Percentiles rank a stretch among this genome's conserved stretches.
Conservation (phyloP, 2,329 filamentous ascomycete species). For the Hypoxylon sp. region DNA sequence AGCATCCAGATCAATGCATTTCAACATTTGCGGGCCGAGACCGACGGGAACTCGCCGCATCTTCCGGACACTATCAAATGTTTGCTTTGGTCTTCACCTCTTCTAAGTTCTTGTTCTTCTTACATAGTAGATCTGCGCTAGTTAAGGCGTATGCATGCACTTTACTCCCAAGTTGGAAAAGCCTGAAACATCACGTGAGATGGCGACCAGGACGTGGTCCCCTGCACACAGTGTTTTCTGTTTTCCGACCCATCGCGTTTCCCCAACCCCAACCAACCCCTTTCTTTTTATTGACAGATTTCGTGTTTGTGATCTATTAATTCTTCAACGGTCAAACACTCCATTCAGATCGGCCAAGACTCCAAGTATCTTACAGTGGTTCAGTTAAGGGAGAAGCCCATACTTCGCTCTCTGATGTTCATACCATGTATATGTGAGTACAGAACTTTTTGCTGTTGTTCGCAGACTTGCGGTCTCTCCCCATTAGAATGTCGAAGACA, state of each 20-base stretch:
- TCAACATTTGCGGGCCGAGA: neutral
- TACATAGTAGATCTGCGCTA: no score
- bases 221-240: conserved; percentile 40
- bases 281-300: conserved; percentile 33
- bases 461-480: neutral
- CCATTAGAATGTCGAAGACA: neutral
- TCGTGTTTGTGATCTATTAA: conserved; percentile 20
- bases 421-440: neutral
- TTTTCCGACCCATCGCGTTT: conserved; percentile 39
- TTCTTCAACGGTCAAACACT: conserved; percentile 23
- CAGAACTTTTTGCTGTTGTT: neutral
- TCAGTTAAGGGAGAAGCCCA: conserved; percentile 23
- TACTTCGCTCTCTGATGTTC: neutral
- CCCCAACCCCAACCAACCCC: conserved; percentile 34
- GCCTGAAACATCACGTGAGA: conserved; percentile 47
- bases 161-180: conserved; percentile 33
- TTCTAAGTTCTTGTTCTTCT: neutral
- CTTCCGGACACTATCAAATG: conserved; percentile 17
- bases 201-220: conserved; percentile 45
- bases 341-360: conserved; percentile 1
- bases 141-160: conserved; percentile 27
- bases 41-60: conserved; percentile 25
- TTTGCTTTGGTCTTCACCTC: conserved; percentile 24
- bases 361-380: conserved; percentile 8
- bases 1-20: neutral